Percentiles rank a stretch among this genome's conserved stretches.
Conservation (phyloP, 1,284 basidiomycete genomes). For the Fistulinella staudtii region DNA sequence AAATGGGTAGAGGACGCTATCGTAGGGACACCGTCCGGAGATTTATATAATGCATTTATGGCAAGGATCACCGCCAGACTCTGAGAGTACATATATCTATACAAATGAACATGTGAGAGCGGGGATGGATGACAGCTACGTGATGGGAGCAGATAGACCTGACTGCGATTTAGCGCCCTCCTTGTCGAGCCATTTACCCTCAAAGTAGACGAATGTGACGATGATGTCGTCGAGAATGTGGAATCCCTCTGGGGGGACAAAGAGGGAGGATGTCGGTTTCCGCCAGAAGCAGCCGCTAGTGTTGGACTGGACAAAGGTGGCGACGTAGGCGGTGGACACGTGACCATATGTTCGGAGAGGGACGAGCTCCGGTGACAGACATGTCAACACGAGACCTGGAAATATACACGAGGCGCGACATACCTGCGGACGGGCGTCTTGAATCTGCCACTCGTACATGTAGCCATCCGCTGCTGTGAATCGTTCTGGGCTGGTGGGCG, state of each 20-base stretch:
- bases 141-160: slow-evolving; percentile 5
- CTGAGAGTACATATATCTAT: not conserved
- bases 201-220: slow-evolving; percentile 36
- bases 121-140: slow-evolving; percentile 1
- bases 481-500: slow-evolving; percentile 21
- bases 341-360: slow-evolving; percentile 11
- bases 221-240: slow-evolving; percentile 34
- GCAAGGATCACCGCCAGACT: too few relatives aligned
- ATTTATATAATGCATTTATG: slow-evolving; percentile 19
- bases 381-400: not conserved
- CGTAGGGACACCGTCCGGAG: slow-evolving; percentile 7
- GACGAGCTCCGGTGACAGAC: slow-evolving; percentile 19
- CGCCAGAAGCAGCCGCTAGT: slow-evolving; percentile 18
- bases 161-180: slow-evolving; percentile 16
- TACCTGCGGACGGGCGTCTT: slow-evolving; percentile 25
- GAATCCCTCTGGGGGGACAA: slow-evolving; percentile 27
- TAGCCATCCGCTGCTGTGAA: slow-evolving; percentile 22
- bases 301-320: slow-evolving; percentile 27
- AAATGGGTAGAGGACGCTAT: slow-evolving; percentile 13
- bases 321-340: slow-evolving; percentile 18
- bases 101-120: not conserved
- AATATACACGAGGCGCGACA: not conserved
- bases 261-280: slow-evolving; percentile 22
- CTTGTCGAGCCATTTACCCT: slow-evolving; percentile 27
- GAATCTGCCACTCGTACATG: slow-evolving; percentile 31